Base-by-base conservation (phyloP, 1,284 basidiomycete species). In the Schizophyllum amplum region DNA sequence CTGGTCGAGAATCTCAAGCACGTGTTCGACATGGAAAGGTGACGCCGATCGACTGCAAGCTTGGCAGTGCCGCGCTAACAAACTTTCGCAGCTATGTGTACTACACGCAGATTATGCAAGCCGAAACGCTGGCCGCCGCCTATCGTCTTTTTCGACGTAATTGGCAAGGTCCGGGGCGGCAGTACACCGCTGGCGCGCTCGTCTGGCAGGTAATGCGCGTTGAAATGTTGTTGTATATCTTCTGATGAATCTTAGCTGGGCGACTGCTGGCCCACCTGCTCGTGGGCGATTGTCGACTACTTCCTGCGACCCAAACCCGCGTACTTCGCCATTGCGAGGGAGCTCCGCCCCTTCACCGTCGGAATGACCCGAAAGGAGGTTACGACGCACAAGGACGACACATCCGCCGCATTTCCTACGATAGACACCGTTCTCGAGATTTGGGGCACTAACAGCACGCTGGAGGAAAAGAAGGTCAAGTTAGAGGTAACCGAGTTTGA, bases 1-100 rank as follows among this genome's bases (percentile, higher is more conserved):
- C 79, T 95, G 51, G 77, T 92, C 67, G 93, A 95, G 71, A 95
- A 95, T 72, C 92, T 92, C 74, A 90, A 83, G 70, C 91, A 94
- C 68, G 79, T 87, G n/a, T 93, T 93, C 67, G 88, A 94, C 66
- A 89, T 94, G 75, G 87, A 92, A 66, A 89, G 84, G 85, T 83
- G 50, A 46, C 22, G 50, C 57, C 51, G 20, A 23, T 33, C 24
- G 26, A 17, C 47, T 42, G 55, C 5, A 23, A 26, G 49, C 22
- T 3, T 47, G 33, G 65, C 49, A 46, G 47, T 22, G 24, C 24
- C n/a, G n/a, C n/a, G 27, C 13, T n/a, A n/a, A n/a, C n/a, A n/a
- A 33, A 5, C 13, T 5, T 33, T 33, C 27, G 13, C 27, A 33
- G 84, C 66, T 90, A 90, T 68, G 77, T 87, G 5, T 92, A 88